Base-by-base conservation (phyloP, 768 basidiomycete genomes). In the Mycena rosella region DNA sequence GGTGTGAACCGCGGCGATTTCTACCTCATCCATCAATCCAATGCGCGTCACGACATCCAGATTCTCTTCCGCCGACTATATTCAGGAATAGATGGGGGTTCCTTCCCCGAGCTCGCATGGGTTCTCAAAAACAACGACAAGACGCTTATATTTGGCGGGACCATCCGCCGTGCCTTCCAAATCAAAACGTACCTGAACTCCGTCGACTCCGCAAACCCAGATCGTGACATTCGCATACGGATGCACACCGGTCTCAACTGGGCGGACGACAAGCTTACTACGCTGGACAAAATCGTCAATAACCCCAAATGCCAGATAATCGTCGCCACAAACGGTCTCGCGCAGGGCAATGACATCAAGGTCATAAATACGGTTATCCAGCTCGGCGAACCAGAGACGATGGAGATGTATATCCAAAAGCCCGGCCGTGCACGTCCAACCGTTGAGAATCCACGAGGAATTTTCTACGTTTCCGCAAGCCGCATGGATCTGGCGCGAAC, bases 351-450 rank as follows among this genome's bases (percentile, higher is more conserved):
- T 30, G 58, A 59, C 18, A 34, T 59, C 44, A 47, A 34, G n/a
- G 44, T 48, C 20, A 48, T 59, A 4, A 59, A 32, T 18, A 47
- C 45, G 18, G 58, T 59, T 2, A 59, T 59, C 3, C 58, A 59
- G 7, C 47, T 59, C 14, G 58, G 58, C 6, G 58, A 59, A 32
- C 45, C 58, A 1, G 58, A 59, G 58, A 59, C 45, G 29, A 27
- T 48, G 20, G 58, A n/a, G 11, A 59, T 59, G 44, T 59, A 51
- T 14, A 36, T 60, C 15, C 59, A 48, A 60, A 60, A 51, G 48
- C 59, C 48, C 1, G 45, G 59, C 0, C 48, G 36, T 26, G 48
- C 47, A 13, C 48, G 49, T 13, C 59, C 48, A 5, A 27, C 17
- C 8, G 59, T 40, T 11, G n/a, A 24, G 14, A 22, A 47, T 22